A percentile compares a stretch with the other conserved stretches of the same genome.
phyloP scores from a whole-genome alignment of 176 grass and related monocot genomes.

The Triticum timopheevii region DNA sequence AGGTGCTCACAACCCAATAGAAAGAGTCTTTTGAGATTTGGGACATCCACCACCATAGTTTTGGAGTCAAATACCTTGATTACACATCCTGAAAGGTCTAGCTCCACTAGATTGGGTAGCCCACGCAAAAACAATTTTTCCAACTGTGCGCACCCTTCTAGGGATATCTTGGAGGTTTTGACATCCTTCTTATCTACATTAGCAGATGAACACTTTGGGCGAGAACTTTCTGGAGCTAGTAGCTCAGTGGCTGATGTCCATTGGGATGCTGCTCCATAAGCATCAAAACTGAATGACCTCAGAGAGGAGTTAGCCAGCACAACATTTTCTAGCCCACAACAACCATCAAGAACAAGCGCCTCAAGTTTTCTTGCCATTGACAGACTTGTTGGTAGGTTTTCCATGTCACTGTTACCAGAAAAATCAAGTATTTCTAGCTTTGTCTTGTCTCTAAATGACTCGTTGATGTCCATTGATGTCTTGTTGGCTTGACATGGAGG shows the following conservation, averaged over 20 bases:
- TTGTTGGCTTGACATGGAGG: background rate
- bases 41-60: background rate
- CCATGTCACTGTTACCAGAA: background rate
- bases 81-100: background rate
- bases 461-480: background rate
- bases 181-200: background rate
- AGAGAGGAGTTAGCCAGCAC: background rate
- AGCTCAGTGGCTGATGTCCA: background rate
- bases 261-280: background rate
- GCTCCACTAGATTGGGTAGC: background rate
- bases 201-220: background rate
- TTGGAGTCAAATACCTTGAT: background rate
- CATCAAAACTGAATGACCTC: background rate
- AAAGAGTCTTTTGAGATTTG: background rate
- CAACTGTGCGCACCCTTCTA: background rate
- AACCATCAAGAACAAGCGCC: constrained; percentile 26
- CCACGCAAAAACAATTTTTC: background rate
- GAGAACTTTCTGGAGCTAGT: too few relatives aligned
- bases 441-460: background rate
- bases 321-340: background rate
- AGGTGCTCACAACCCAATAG: background rate
- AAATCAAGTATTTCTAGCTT: constrained; percentile 5
- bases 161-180: background rate
- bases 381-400: background rate
- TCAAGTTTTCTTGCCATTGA: background rate